phyloP scores from a whole-genome alignment of 441 rosid species.

The Melastoma candidum region DNA sequence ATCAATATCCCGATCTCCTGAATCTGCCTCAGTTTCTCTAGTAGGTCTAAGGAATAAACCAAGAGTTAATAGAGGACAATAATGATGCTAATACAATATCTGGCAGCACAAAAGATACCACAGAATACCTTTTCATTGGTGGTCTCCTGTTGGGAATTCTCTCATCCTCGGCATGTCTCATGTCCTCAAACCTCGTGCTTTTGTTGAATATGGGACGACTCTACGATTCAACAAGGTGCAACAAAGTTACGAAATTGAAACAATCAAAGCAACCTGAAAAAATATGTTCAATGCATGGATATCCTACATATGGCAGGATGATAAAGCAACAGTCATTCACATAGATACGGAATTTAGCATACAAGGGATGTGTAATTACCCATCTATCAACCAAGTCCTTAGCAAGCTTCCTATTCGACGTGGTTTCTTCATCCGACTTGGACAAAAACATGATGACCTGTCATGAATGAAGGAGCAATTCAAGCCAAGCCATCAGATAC shows the following conservation, averaged over 20 bases:
- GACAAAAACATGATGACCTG: conserved; percentile 98
- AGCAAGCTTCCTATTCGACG: conserved; percentile 82
- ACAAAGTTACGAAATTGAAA: no score
- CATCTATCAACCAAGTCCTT: conserved; percentile 98
- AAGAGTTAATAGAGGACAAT: no score
- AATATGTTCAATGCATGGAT: no score
- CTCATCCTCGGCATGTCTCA: conserved; percentile 73
- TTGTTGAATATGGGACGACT: conserved; percentile 94
- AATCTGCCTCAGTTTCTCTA: conserved; percentile 63
- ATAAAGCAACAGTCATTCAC: no score
- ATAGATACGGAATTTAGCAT: no score
- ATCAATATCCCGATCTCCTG: conserved; percentile 89
- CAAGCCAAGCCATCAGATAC: conserved; percentile 6
- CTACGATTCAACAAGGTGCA: conserved; percentile 27
- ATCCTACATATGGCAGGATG: no score
- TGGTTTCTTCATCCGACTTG: conserved; percentile 93
- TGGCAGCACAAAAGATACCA: neutral
- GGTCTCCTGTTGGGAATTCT: conserved; percentile 68
- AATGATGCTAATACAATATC: no score
- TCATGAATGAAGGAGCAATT: conserved; percentile 6
- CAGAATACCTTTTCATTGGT: conserved; percentile 50
- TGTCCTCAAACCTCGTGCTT: conserved; percentile 96
- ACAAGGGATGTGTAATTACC: conserved; percentile 30
- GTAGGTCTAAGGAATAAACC: conserved; percentile 41
- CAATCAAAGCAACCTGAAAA: no score